Evolutionary conservation across 768 basidiomycete species (phyloP).

Genomic region (Pisolithus albus): DNA sequence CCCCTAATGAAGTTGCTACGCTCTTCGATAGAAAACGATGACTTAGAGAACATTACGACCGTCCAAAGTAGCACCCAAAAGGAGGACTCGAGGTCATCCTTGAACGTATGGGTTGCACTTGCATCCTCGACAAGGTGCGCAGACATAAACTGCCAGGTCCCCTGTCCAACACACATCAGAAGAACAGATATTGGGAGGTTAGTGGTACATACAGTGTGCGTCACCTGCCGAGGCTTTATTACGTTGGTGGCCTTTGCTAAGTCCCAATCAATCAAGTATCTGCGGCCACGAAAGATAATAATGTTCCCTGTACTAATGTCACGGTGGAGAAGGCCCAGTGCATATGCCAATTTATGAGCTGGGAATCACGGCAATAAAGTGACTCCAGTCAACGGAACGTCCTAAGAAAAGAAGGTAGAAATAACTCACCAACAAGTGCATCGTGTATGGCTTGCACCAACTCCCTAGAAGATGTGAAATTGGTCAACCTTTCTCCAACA

Average conservation of each 20-base stretch:
- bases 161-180: conserved; percentile 10
- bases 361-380: not conserved
- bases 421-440: conserved; percentile 2
- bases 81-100: conserved; percentile 29
- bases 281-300: conserved; percentile 3
- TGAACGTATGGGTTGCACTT: conserved; percentile 13
- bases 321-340: conserved; percentile 11
- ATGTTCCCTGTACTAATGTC: conserved; percentile 24
- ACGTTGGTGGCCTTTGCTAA: conserved; percentile 2
- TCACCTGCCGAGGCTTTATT: not conserved
- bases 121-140: conserved; percentile 10
- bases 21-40: not conserved
- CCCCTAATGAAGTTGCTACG: not conserved
- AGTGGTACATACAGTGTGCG: conserved; percentile 2
- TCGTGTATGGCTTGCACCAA: conserved; percentile 5
- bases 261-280: conserved; percentile 24
- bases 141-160: conserved; percentile 31
- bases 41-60: conserved; percentile 1
- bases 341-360: not conserved
- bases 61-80: conserved; percentile 15
- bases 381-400: too few relatives aligned
- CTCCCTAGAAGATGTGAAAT: not conserved
- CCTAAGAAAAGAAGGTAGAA: not conserved
- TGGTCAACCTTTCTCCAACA: conserved; percentile 1
- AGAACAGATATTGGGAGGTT: not conserved